phyloP scores from a whole-genome alignment of 2,329 filamentous ascomycete genomes.

The Talaromyces rugulosus region DNA sequence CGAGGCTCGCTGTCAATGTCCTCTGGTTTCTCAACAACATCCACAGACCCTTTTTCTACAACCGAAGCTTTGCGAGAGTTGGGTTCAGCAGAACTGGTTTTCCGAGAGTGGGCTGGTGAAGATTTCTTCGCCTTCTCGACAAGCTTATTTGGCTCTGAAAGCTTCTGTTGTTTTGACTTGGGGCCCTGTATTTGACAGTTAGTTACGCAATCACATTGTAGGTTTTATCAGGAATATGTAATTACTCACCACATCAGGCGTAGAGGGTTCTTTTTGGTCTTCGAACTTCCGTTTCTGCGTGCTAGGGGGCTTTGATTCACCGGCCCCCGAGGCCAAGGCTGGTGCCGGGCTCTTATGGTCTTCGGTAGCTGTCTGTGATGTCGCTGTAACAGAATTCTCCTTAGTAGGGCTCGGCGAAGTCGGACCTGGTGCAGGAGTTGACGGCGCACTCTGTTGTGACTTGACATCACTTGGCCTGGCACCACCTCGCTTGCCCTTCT shows the following conservation, averaged over 20 bases:
- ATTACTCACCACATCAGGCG: slow-evolving; percentile 28
- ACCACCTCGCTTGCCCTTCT: slow-evolving; percentile 56
- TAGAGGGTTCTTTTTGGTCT: slow-evolving; percentile 16
- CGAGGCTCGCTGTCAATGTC: slow-evolving; percentile 60
- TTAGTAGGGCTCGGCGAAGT: slow-evolving; percentile 15
- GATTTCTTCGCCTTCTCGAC: slow-evolving; percentile 21
- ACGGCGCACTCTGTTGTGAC: slow-evolving; percentile 28
- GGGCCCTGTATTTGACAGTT: slow-evolving; percentile 31
- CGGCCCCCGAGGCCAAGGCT: slow-evolving; percentile 16
- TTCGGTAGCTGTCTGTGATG: slow-evolving; percentile 19
- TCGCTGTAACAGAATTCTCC: slow-evolving; percentile 11
- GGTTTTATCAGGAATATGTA: neutral
- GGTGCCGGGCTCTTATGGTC: slow-evolving; percentile 25
- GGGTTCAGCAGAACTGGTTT: slow-evolving; percentile 27
- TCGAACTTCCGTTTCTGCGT: slow-evolving; percentile 44
- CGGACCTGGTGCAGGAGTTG: slow-evolving; percentile 23
- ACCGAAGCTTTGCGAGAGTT: slow-evolving; percentile 26
- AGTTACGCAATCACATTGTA: slow-evolving; percentile 15
- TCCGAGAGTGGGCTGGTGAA: slow-evolving; percentile 25
- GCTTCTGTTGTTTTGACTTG: slow-evolving; percentile 38
- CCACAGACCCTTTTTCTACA: slow-evolving; percentile 26
- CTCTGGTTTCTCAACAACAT: slow-evolving; percentile 34
- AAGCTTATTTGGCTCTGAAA: slow-evolving; percentile 25
- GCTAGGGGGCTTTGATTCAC: slow-evolving; percentile 16
- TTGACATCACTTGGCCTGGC: slow-evolving; percentile 64